Conservation (phyloP, 768 basidiomycete genomes). For the Russula abietina region DNA sequence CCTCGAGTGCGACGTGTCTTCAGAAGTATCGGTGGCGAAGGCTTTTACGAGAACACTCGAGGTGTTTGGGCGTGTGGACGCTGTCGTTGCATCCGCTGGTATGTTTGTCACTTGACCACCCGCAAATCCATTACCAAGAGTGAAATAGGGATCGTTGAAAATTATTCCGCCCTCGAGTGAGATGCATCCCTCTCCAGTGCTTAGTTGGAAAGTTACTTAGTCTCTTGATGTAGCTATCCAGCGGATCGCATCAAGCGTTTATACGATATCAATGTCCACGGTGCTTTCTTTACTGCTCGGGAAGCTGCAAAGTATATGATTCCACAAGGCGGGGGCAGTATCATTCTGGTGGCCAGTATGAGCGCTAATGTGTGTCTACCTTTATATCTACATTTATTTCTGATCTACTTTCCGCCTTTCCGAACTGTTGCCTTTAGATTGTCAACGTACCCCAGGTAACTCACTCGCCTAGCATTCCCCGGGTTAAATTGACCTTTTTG, state of each 20-base stretch:
- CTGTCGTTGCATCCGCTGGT: slow-evolving; percentile 87
- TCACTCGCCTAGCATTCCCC: not conserved
- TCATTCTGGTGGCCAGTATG: slow-evolving; percentile 88
- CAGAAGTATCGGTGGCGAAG: slow-evolving; percentile 69
- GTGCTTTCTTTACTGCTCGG: slow-evolving; percentile 91
- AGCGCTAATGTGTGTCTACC: slow-evolving; percentile 64
- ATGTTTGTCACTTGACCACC: slow-evolving; percentile 25
- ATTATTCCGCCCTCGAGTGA: slow-evolving; percentile 85
- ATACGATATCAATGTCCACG: slow-evolving; percentile 92
- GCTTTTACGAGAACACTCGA: slow-evolving; percentile 62
- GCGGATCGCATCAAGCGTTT: slow-evolving; percentile 76
- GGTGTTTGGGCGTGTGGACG: slow-evolving; percentile 67
- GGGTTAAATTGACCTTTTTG: not conserved
- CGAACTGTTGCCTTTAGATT: slow-evolving; percentile 43
- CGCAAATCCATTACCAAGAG: not conserved
- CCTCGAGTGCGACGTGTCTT: slow-evolving; percentile 82
- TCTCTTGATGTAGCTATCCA: slow-evolving; percentile 56
- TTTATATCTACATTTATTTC: slow-evolving; percentile 27
- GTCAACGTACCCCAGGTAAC: slow-evolving; percentile 81
- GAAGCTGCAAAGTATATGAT: slow-evolving; percentile 94
- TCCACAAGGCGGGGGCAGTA: slow-evolving; percentile 66
- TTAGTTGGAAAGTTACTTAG: not conserved
- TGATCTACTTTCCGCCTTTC: slow-evolving; percentile 20
- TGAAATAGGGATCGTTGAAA: slow-evolving; percentile 71
- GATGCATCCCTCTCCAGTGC: slow-evolving; percentile 28